Evolutionary conservation across 2,329 filamentous ascomycete genomes (phyloP), one percentile per base, ranked within the genome.

Genomic region (Tricladium varicosporioides): DNA sequence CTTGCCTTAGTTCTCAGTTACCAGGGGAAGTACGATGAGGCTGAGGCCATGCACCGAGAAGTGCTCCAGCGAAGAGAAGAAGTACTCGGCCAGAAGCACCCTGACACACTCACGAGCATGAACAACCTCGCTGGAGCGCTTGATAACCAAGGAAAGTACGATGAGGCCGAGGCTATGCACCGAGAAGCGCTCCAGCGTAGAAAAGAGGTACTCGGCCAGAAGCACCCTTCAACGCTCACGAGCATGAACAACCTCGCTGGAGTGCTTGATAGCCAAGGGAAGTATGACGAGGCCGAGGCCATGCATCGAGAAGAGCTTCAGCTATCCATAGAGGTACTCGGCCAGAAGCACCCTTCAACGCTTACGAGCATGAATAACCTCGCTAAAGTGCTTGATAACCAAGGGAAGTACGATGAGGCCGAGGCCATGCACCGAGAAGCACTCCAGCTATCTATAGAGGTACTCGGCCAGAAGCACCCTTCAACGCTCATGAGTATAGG

Each of bases 381-480:
- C n/a, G n/a, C n/a, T n/a, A n/a, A n/a, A n/a, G n/a, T n/a, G 40
- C 48, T 56, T 50, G 36, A 19, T 5, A 27, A 42, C 0, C 56
- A 49, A 32, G 45, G 55, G n/a, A 57, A 50, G 44, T 48, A 57
- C 32, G 42, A 40, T n/a, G n/a, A n/a, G 33, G 33, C 36, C n/a
- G 40, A 48, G 40, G 56, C 33, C n/a, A 40, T 40, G n/a, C n/a
- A 40, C 33, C 33, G 33, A 31, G 19, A 58, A 33, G 19, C 10
- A 33, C 52, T 58, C 8, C 14, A 56, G 48, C 31, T 59, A 2
- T 32, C 4, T 2, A 45, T 55, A 22, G 43, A 55, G 43, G 16
- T 54, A 50, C 22, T 51, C 44, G 10, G 54, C 33, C 33, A 19
- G 14, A 44, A 47, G 15, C 54, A 57, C 50, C 54, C 54, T 15